Evolutionary conservation across 805 yeast species (phyloP).

Genomic region (Starmerella khaoyaiensis): DNA sequence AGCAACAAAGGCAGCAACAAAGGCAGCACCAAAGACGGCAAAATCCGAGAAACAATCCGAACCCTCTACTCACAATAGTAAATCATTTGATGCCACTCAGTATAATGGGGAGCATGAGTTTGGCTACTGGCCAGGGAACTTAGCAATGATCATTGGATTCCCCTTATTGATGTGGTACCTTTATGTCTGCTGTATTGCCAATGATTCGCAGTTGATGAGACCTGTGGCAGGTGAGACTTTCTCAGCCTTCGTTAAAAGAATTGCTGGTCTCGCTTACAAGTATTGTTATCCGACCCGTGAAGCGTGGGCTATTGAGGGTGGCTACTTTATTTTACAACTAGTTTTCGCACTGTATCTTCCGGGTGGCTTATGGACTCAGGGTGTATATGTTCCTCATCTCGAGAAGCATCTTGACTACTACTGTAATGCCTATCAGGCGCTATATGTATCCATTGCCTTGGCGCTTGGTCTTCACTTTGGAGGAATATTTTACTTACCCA

Average conservation of each 20-base stretch:
- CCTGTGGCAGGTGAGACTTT: conserved; percentile 45
- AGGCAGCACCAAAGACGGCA: neutral
- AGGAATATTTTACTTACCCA: conserved; percentile 59
- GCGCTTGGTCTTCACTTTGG: conserved; percentile 55
- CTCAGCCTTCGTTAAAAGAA: conserved; percentile 35
- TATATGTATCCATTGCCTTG: conserved; percentile 53
- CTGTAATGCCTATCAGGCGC: conserved; percentile 82
- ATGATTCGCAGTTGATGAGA: conserved; percentile 57
- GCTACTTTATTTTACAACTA: conserved; percentile 57
- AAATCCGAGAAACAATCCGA: neutral
- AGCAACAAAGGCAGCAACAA: neutral
- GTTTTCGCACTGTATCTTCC: conserved; percentile 73
- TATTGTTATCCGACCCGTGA: conserved; percentile 33
- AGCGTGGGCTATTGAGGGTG: conserved; percentile 59
- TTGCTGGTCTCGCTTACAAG: conserved; percentile 35
- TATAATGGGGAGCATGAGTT: conserved; percentile 42
- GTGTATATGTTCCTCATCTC: conserved; percentile 79
- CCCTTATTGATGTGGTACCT: conserved; percentile 91
- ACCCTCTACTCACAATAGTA: conserved; percentile 3
- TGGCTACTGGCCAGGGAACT: conserved; percentile 84
- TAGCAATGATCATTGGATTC: conserved; percentile 85
- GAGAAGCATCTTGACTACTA: conserved; percentile 76
- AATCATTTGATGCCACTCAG: conserved; percentile 19
- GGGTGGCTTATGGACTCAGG: conserved; percentile 79
- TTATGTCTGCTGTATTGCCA: conserved; percentile 83